These are phyloP conservation scores for Fraxinus angustifolia DNA, from an alignment of 305 asterid genomes.

Conservation along the genomic window DNA sequence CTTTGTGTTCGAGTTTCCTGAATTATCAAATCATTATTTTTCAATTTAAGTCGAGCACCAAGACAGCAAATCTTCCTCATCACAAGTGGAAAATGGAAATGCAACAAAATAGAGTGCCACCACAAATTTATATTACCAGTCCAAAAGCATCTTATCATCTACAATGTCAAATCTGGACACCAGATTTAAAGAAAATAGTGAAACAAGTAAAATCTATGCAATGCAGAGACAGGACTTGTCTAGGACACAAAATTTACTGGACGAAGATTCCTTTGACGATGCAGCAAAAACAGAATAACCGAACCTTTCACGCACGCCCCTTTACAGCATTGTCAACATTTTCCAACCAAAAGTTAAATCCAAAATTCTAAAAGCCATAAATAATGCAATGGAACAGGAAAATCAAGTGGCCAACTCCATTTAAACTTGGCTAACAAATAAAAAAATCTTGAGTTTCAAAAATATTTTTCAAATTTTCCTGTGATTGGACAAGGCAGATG, in stretches of 20 bases:
- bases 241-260: neutral
- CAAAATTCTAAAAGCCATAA: constrained; percentile 17
- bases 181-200: neutral
- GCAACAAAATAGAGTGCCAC: neutral
- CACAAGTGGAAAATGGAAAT: neutral
- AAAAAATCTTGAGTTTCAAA: constrained; percentile 33
- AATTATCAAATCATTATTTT: neutral
- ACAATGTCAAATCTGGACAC: neutral
- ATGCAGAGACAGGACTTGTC: neutral
- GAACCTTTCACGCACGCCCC: constrained; percentile 8
- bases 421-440: constrained; percentile 23
- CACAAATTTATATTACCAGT: neutral
- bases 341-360: constrained; percentile 15
- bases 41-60: neutral
- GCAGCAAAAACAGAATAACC: constrained; percentile 2
- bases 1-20: neutral
- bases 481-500: constrained; percentile 41
- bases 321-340: constrained; percentile 14
- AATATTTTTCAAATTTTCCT: constrained; percentile 39
- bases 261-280: neutral
- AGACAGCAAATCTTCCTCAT: neutral
- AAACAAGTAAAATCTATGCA: neutral
- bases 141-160: neutral
- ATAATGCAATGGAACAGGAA: constrained; percentile 11
- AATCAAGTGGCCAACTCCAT: constrained; percentile 9